Base-by-base conservation (phyloP, 2,329 filamentous ascomycete species). In the Cladosporium sp. region DNA sequence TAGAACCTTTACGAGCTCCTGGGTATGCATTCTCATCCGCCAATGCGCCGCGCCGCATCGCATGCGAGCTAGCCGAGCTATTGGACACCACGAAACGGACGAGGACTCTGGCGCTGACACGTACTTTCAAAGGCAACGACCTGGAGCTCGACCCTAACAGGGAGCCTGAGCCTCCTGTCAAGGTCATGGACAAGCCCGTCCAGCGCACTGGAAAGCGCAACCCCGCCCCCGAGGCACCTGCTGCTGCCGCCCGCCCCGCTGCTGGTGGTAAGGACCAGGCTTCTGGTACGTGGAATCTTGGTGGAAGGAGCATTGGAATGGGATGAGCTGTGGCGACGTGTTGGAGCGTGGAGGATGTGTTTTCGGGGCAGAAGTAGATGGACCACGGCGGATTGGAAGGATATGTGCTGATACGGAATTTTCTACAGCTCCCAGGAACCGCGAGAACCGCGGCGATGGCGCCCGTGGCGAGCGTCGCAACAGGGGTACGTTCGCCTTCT, bases 1-100 rank as follows among this genome's bases (percentile, higher is more conserved):
- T 72, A 97, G 94, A 99, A 99, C 85, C 88, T 90, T 75, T 97
- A 90, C 85, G 93, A 94, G 85, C 88, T 96, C 82, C 91, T 99
- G 85, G 93, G 94, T 97, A 96, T 61, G 66, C 55, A 45, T 19
- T 15, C 17, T 25, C 54, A 12, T 20, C 30, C 42, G 19, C 49
- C 56, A 59, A 36, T 45, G 49, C 34, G 50, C 40, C 40, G 49
- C 51, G 42, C 30, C 11, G 30, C 30, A 12, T 34, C 30, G 30
- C 30, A 36, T 30, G 28, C 37, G 50, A 52, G 50, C 43, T 39
- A 34, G 42, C 42, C 42, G 54, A 56, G 54, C 52, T 49, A 54
- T 28, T 39, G 34, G 37, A 62, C 60, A 62, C 28, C 52, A 51
- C 51, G 62, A 66, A 50, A 37, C 34, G 22, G 5, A 47, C 14